These are phyloP conservation scores for Neurospora pannonica DNA, from an alignment of 495 filamentous ascomycete genomes.

Conservation along the genomic window DNA sequence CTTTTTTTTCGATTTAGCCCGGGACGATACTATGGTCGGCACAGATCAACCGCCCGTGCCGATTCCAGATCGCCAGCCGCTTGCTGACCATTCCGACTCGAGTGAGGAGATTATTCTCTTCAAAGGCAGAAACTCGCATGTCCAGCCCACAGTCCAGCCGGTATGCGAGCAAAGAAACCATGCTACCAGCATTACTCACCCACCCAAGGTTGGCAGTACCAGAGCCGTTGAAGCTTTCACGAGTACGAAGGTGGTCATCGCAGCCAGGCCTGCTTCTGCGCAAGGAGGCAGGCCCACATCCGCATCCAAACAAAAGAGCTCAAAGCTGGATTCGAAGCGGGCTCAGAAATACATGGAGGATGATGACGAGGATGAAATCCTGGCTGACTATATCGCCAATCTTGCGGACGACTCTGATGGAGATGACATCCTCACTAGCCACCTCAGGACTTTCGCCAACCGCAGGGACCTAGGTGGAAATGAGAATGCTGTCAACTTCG, in stretches of 20 bases:
- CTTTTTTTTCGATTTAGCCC: conserved; percentile 19
- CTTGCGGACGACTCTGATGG: conserved; percentile 36
- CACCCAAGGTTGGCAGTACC: neutral
- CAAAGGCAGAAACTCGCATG: conserved; percentile 35
- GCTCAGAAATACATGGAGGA: conserved; percentile 4
- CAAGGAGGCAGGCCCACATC: neutral
- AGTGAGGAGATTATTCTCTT: conserved; percentile 63
- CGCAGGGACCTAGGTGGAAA: conserved; percentile 42
- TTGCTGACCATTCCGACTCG: conserved; percentile 40
- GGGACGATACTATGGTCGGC: conserved; percentile 9
- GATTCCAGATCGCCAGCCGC: conserved; percentile 17
- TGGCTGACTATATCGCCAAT: conserved; percentile 73
- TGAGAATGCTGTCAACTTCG: conserved; percentile 16
- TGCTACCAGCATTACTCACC: neutral
- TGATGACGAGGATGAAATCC: conserved; percentile 40
- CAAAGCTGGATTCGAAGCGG: neutral
- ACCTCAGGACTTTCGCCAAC: conserved; percentile 19
- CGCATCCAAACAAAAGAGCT: neutral
- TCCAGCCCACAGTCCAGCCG: conserved; percentile 3
- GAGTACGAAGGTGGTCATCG: neutral
- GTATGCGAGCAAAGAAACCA: neutral
- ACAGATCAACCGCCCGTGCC: neutral
- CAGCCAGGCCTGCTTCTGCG: neutral
- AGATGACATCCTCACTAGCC: conserved; percentile 18
- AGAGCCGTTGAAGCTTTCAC: neutral